Base-by-base conservation (phyloP, 2,329 filamentous ascomycete genomes). In the Clonostachys rhizophaga region DNA sequence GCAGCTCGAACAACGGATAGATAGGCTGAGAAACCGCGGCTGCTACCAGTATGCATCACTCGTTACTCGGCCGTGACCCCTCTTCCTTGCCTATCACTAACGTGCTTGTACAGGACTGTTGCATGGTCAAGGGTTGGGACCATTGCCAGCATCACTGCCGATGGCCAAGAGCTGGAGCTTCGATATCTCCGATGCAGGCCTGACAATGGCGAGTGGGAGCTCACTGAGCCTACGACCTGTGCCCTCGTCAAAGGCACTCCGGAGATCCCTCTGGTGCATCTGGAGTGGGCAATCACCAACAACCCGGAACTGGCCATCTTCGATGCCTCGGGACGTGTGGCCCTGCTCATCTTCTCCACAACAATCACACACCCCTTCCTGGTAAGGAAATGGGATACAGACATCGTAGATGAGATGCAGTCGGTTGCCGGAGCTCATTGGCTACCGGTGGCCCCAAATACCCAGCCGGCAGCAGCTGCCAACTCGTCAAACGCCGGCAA, bases 121-220 rank as follows among this genome's bases (percentile, higher is more conserved):
- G 84, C 87, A 33, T 97, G 92, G 91, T 96, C 92, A 11, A 91
- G 85, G 57, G 80, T 83, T 50, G 92, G 92, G 40, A 90, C 86
- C 50, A 89, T 97, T 54, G 91, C 91, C 30, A 86, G 85, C 46
- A 86, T 97, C 54, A 80, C 84, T 17, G 70, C 80, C 14, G 86
- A 91, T 65, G 87, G 88, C 30, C 77, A 78, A 43, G 76, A 75
- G 13, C 71, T 96, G 45, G 83, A 87, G 59, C 74, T 95, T 42
- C 83, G 85, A 49, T 85, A 89, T 60, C 74, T 96, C 44, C 78
- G 81, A 34, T 84, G 86, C 58, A 76, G 84, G 54, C 77, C 83
- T 1, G 75, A 83, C 12, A 79, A 86, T 65, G 89, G 86, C 3
- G 75, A 75, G 39, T 96, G 91, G 90, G 76, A 76, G 7, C 71